These are phyloP conservation scores for Sporothrix sp. DNA, from an alignment of 2,329 filamentous ascomycete species.

Conservation along the genomic window DNA sequence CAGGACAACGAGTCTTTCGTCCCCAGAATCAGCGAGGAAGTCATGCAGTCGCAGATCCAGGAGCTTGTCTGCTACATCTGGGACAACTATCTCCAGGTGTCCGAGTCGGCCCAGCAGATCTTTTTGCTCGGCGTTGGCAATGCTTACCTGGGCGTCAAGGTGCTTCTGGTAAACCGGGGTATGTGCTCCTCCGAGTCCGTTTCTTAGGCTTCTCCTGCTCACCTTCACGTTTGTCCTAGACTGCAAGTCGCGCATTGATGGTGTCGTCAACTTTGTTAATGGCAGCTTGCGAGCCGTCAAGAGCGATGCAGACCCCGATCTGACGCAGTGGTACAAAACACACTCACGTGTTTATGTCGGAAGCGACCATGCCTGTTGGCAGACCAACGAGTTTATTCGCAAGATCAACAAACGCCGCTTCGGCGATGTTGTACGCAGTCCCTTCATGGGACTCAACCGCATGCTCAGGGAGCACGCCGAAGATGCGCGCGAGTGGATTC, in stretches of 20 bases:
- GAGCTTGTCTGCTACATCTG: conserved; percentile 80
- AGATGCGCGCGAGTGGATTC: conserved; percentile 45
- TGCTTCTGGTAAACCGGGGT: conserved; percentile 71
- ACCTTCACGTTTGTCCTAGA: conserved; percentile 29
- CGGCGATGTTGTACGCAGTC: conserved; percentile 46
- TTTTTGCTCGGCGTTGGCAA: conserved; percentile 86
- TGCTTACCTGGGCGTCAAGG: conserved; percentile 73
- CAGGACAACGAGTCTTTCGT: conserved; percentile 41
- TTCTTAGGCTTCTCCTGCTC: conserved; percentile 3
- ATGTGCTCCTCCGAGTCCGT: conserved; percentile 21
- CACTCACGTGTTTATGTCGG: conserved; percentile 74
- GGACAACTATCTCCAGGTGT: conserved; percentile 91
- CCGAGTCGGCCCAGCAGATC: conserved; percentile 59
- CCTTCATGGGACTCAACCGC: conserved; percentile 36
- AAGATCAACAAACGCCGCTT: conserved; percentile 53
- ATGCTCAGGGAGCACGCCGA: conserved; percentile 48
- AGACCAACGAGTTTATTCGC: conserved; percentile 46
- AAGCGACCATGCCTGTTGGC: conserved; percentile 66
- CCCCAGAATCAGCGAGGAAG: conserved; percentile 35
- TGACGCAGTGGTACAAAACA: conserved; percentile 74
- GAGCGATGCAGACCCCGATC: conserved; percentile 63
- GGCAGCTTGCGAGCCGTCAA: conserved; percentile 68
- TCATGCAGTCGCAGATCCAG: conserved; percentile 50
- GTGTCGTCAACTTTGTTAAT: conserved; percentile 72
- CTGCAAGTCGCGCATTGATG: conserved; percentile 58